phyloP scores from a whole-genome alignment of 129 eudicot species.

The Flaveria bidentis region DNA sequence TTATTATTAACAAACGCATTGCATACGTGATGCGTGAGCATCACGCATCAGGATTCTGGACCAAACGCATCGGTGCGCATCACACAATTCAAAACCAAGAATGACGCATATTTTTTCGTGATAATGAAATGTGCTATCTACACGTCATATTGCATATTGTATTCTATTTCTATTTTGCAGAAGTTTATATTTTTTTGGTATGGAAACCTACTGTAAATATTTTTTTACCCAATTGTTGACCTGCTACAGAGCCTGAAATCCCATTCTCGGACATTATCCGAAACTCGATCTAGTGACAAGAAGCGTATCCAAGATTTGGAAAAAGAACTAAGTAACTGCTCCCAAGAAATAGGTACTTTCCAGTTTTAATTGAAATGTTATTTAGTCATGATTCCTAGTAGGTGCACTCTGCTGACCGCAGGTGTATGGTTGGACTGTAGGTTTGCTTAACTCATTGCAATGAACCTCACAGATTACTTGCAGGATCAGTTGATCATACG shows the following conservation, averaged over 20 bases:
- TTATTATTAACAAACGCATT: too few relatives aligned
- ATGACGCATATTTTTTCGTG: too few relatives aligned
- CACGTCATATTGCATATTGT: background rate
- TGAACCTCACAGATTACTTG: conserved; percentile 68
- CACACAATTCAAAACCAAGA: too few relatives aligned
- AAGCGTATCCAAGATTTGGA: conserved; percentile 64
- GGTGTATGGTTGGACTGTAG: conserved; percentile 24
- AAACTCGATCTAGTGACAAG: conserved; percentile 65
- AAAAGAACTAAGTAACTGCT: conserved; percentile 81
- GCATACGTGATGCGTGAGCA: too few relatives aligned
- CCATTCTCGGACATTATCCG: conserved; percentile 61
- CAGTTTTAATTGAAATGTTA: background rate
- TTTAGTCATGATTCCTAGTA: background rate
- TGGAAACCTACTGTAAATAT: background rate
- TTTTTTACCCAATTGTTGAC: conserved; percentile 9
- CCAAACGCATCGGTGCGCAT: too few relatives aligned
- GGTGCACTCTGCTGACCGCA: conserved; percentile 20
- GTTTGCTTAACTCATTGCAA: conserved; percentile 31
- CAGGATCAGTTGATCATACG: conserved; percentile 78
- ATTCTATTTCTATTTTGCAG: too few relatives aligned
- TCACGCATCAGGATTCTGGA: too few relatives aligned
- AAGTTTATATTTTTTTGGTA: too few relatives aligned
- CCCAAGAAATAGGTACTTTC: conserved; percentile 76
- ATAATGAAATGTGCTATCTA: too few relatives aligned
- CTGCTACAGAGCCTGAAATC: conserved; percentile 65